phyloP scores from a whole-genome alignment of 345 rosid species.

The Adansonia digitata region DNA sequence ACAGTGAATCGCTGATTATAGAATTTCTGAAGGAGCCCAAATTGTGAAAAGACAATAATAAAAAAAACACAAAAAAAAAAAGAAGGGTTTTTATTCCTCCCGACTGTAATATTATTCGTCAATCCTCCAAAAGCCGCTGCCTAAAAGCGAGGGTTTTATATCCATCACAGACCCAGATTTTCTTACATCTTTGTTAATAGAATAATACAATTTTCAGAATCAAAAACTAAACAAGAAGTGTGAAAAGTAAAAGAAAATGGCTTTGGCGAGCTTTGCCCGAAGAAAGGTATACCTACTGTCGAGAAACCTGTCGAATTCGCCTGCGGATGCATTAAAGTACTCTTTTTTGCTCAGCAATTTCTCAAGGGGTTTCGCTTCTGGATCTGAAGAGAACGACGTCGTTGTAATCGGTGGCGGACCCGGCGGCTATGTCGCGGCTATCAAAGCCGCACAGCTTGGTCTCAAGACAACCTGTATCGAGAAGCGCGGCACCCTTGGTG shows the following conservation, averaged over 20 bases:
- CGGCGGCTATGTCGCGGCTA: constrained; percentile 99
- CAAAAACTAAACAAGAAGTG: not conserved
- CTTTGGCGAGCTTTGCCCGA: constrained; percentile 81
- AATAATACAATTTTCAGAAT: no score
- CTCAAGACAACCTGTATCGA: constrained; percentile 97
- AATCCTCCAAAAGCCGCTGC: not conserved
- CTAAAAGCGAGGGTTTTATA: not conserved
- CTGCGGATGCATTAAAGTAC: constrained; percentile 45
- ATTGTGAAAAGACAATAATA: not conserved
- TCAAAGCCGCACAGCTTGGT: constrained; percentile 96
- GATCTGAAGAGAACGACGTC: constrained; percentile 94
- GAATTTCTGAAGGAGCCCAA: not conserved
- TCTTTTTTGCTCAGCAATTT: constrained; percentile 44
- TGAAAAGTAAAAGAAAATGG: constrained; percentile 37
- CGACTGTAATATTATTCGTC: not conserved
- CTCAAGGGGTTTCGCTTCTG: constrained; percentile 76
- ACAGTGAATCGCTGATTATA: not conserved
- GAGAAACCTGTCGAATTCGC: constrained; percentile 45
- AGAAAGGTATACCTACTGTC: constrained; percentile 61
- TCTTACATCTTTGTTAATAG: not conserved
- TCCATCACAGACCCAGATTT: not conserved
- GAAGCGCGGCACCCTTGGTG: constrained; percentile 95
- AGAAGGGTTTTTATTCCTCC: constrained; percentile 20
- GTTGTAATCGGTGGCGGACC: constrained; percentile 97
- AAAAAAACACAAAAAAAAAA: not conserved